Percentiles rank a stretch among this genome's conserved stretches.
Conservation (phyloP, 768 basidiomycete genomes). For the Baorangia bicolor region DNA sequence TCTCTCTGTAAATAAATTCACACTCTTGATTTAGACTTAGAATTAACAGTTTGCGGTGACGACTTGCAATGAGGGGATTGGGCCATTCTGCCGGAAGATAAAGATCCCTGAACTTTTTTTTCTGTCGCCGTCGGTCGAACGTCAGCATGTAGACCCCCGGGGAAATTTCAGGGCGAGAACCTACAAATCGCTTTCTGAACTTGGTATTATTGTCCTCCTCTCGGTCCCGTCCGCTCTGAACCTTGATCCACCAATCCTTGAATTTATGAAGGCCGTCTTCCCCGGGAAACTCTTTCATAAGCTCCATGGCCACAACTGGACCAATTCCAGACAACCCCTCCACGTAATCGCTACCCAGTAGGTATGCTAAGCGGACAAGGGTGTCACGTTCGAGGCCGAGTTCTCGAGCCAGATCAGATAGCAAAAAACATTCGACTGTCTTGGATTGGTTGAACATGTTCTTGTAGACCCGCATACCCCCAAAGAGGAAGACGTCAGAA, state of each 20-base stretch:
- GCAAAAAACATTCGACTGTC: constrained; percentile 94
- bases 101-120: constrained; percentile 84
- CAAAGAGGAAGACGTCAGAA: constrained; percentile 98
- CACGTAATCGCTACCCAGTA: constrained; percentile 96
- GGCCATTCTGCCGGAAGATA: constrained; percentile 88
- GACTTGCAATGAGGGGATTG: constrained; percentile 80
- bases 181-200: constrained; percentile 83
- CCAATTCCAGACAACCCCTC: constrained; percentile 91
- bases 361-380: constrained; percentile 85
- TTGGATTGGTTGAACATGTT: constrained; percentile 99
- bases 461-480: constrained; percentile 92
- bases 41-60: constrained; percentile 8
- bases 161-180: constrained; percentile 33
- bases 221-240: constrained; percentile 86
- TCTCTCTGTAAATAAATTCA: constrained; percentile 56
- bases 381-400: constrained; percentile 84
- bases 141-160: constrained; percentile 8
- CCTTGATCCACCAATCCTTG: constrained; percentile 91
- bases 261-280: constrained; percentile 82
- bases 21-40: neutral
- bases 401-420: constrained; percentile 81
- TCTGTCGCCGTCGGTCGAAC: constrained; percentile 45
- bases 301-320: constrained; percentile 94
- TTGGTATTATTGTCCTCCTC: constrained; percentile 68
- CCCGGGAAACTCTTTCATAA: constrained; percentile 91